phyloP scores from a whole-genome alignment of 192 early-diverging fungal species.

The Thoreauomyces humboldtii region DNA sequence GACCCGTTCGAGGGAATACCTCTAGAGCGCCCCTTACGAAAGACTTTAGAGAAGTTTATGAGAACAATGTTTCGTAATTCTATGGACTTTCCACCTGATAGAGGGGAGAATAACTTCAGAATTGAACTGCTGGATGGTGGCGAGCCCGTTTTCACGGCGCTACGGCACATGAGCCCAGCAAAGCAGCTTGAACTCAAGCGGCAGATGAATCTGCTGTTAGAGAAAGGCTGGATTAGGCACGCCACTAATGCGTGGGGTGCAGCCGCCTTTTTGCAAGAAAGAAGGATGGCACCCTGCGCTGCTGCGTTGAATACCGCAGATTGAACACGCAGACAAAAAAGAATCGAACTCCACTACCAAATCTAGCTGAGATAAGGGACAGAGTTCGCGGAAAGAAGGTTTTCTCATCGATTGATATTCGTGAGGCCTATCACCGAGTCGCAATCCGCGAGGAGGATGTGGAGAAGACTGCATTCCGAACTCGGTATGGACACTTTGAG shows the following conservation, averaged over 20 bases:
- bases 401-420: neutral
- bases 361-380: constrained; percentile 45
- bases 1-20: no score
- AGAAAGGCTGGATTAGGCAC: constrained; percentile 15
- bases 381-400: neutral
- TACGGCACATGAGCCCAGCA: neutral
- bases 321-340: constrained; percentile 45
- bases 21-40: no score
- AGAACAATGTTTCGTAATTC: no score
- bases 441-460: constrained; percentile 12
- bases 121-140: neutral
- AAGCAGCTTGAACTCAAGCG: neutral
- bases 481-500: constrained; percentile 46
- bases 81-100: neutral
- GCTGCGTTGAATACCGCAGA: constrained; percentile 54
- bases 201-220: neutral
- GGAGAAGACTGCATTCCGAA: constrained; percentile 37
- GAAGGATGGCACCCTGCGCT: constrained; percentile 45
- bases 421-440: constrained; percentile 26
- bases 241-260: constrained; percentile 19
- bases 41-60: no score
- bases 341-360: constrained; percentile 52
- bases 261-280: constrained; percentile 35
- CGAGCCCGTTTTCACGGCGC: neutral
- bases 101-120: neutral